Percentiles rank a stretch among this genome's conserved stretches.
These are phyloP conservation scores for Psilocybe subaeruginosa DNA, from an alignment of 768 basidiomycete genomes.

Conservation along the genomic window DNA sequence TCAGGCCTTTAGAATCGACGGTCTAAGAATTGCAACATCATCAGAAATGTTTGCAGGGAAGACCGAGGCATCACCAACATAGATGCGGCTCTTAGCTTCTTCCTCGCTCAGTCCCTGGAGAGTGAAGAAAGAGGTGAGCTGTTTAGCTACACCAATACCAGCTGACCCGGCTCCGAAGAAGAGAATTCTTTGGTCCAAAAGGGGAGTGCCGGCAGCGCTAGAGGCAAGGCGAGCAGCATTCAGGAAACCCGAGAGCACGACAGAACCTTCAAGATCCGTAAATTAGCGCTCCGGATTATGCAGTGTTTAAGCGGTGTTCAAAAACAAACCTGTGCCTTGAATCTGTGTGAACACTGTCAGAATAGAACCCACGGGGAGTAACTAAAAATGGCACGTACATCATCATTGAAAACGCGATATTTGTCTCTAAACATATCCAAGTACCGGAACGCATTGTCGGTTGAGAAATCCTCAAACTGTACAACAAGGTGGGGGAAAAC, in stretches of 20 bases:
- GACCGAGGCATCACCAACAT: constrained; percentile 42
- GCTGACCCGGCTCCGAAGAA: constrained; percentile 93
- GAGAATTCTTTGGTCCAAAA: constrained; percentile 78
- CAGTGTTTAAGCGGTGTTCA: neutral
- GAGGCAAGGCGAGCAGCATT: constrained; percentile 70
- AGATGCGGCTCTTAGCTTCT: constrained; percentile 69
- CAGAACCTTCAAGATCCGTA: constrained; percentile 48
- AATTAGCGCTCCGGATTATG: neutral
- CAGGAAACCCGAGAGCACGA: constrained; percentile 75
- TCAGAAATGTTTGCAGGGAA: constrained; percentile 15
- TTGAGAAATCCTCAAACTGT: constrained; percentile 82
- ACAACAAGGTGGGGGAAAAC: constrained; percentile 70
- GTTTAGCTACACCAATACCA: constrained; percentile 88
- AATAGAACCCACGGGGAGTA: neutral
- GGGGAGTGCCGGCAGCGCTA: constrained; percentile 52
- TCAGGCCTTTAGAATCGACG: constrained; percentile 77
- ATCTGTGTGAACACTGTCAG: constrained; percentile 39
- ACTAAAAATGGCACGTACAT: constrained; percentile 46
- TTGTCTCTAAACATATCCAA: constrained; percentile 61
- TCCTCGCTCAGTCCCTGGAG: constrained; percentile 65
- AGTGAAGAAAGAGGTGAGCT: constrained; percentile 82
- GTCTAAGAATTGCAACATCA: constrained; percentile 40
- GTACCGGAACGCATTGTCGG: constrained; percentile 78
- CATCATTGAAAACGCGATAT: constrained; percentile 73
- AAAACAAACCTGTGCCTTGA: constrained; percentile 58